Conservation (phyloP, 495 filamentous ascomycete genomes). For the Talaromyces nanjingensis region DNA sequence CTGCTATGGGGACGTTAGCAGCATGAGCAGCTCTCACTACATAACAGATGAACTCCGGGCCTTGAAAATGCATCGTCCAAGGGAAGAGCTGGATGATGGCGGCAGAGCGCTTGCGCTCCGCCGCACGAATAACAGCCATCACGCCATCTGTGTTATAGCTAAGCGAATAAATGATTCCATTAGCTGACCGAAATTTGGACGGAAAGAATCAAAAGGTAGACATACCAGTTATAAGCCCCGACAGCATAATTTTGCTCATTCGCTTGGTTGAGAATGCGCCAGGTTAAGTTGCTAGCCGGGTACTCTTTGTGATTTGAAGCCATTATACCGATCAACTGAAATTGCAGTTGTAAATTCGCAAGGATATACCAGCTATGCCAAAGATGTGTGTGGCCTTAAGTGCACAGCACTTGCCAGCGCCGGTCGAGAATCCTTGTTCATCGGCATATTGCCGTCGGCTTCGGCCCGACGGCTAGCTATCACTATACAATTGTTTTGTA, state of each 20-base stretch:
- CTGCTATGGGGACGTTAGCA: slow-evolving; percentile 53
- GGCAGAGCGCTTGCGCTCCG: slow-evolving; percentile 56
- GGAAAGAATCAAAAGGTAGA: neutral
- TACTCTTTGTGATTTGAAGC: neutral
- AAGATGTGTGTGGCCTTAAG: neutral
- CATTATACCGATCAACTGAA: neutral
- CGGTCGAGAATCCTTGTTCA: neutral
- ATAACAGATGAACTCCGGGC: slow-evolving; percentile 40
- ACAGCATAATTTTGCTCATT: slow-evolving; percentile 12
- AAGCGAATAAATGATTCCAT: neutral
- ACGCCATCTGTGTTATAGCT: slow-evolving; percentile 66
- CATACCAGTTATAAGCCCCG: slow-evolving; percentile 13
- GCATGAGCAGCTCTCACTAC: slow-evolving; percentile 44
- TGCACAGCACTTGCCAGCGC: neutral
- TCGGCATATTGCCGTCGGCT: neutral
- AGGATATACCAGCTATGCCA: neutral
- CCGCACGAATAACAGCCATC: slow-evolving; percentile 59
- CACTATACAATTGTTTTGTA: neutral
- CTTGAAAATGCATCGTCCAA: slow-evolving; percentile 61
- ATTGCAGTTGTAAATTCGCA: neutral
- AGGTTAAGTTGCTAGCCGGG: slow-evolving; percentile 13
- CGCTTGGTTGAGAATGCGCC: slow-evolving; percentile 14
- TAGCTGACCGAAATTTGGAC: neutral
- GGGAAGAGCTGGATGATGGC: slow-evolving; percentile 69
- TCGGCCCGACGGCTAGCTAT: neutral